Percentiles rank a stretch among this genome's conserved stretches.
Conservation (phyloP, 441 rosid species). For the Geranium incanum region DNA sequence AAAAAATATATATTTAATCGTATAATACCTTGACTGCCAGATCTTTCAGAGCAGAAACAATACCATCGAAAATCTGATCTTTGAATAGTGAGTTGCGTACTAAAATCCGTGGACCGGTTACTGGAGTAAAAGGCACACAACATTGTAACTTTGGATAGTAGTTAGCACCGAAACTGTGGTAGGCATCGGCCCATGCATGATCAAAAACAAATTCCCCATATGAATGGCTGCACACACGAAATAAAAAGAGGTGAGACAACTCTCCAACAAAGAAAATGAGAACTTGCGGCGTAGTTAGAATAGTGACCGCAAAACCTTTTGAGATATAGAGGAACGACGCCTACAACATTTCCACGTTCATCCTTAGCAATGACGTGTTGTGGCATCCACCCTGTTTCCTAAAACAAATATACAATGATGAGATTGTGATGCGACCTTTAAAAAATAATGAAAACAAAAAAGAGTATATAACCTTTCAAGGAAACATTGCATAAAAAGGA, state of each 20-base stretch:
- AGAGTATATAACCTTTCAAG: not conserved
- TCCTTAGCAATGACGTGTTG: slow-evolving; percentile 77
- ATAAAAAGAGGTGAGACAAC: slow-evolving; percentile 17
- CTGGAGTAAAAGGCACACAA: slow-evolving; percentile 94
- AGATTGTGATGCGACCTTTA: slow-evolving; percentile 8
- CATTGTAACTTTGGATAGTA: slow-evolving; percentile 93
- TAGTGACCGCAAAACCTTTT: slow-evolving; percentile 56
- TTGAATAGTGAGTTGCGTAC: slow-evolving; percentile 46
- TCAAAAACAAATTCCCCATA: slow-evolving; percentile 96
- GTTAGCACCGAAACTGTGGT: slow-evolving; percentile 72
- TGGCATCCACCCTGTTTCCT: slow-evolving; percentile 94
- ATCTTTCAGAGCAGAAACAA: slow-evolving; percentile 59
- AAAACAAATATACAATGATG: slow-evolving; percentile 21
- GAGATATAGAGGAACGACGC: slow-evolving; percentile 87
- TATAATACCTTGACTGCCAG: slow-evolving; percentile 55
- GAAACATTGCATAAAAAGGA: not conserved
- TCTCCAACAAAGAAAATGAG: slow-evolving; percentile 16
- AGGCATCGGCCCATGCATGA: slow-evolving; percentile 94
- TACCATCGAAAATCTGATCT: slow-evolving; percentile 65
- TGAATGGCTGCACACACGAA: slow-evolving; percentile 63
- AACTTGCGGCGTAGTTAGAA: slow-evolving; percentile 17
- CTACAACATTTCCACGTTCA: slow-evolving; percentile 54
- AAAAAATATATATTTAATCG: slow-evolving; percentile 5
- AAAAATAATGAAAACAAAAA: not conserved
- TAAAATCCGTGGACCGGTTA: slow-evolving; percentile 84